Base-by-base conservation (phyloP, 768 basidiomycete species). In the Termitomyces sp. region DNA sequence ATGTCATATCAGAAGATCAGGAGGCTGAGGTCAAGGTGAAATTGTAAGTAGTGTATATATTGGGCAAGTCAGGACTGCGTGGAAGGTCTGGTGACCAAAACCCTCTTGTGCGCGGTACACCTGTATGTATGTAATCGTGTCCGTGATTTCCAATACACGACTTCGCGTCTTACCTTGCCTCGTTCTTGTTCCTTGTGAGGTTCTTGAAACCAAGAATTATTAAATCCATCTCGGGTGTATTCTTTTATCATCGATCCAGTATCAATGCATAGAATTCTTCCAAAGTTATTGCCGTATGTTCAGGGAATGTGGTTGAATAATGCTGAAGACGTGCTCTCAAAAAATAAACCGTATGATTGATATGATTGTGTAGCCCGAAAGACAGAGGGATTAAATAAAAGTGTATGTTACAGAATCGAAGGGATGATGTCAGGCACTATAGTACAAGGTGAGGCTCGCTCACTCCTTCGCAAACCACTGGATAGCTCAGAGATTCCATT, bases 1-100 rank as follows among this genome's bases (percentile, higher is more conserved):
- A 91, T 71, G 85, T 85, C 58, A 83, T 91, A 63, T 72, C 78
- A 69, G 77, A 71, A 64, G 74, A 70, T 62, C 71, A 73, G 66
- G 74, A 70, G 55, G 75, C 69, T 62, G 69, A 72, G 66, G 72
- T 72, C 62, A 84, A 79, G 70, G 79, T 76, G 70, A 91, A 85
- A 76, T 76, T 90, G 71, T 88, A 77, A 79, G 65, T 56, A 61
- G 64, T 61, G 61, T 55, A 49, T 41, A 50, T 41, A 38, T 52
- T 43, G 55, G 52, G 20, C 52, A 50, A 44, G 55, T 30, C 30
- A 54, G 52, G 43, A 54, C 53, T 50, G 58, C 52, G 61, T 46
- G 49, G 50, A 48, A 14, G 69, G 73, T 76, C 75, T 58, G 72
- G 68, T 75, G 77, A 78, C 72, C 66, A 60, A 54, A 49, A 62